A percentile compares a stretch with the other conserved stretches of the same genome.
phyloP scores from a whole-genome alignment of 371 early-diverging fungal species.

The Rhizomucor pusillus region DNA sequence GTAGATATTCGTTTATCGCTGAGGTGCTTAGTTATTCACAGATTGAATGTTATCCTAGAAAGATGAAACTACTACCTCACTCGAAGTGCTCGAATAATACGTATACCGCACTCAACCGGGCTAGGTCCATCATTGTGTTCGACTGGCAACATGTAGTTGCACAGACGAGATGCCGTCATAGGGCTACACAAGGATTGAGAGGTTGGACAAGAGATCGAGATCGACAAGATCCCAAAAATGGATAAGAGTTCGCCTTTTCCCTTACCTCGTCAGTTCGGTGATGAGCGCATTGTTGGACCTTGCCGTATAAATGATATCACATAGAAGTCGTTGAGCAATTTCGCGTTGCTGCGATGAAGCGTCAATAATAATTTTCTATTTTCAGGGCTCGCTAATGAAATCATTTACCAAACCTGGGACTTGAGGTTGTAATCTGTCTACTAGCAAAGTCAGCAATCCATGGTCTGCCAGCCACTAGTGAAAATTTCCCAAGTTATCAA shows the following conservation, averaged over 20 bases:
- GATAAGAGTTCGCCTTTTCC: background rate
- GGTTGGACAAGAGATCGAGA: no score
- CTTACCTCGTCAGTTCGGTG: conserved; percentile 10
- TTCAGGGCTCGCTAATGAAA: no score
- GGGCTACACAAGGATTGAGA: no score
- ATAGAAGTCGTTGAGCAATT: conserved; percentile 17
- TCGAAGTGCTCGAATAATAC: no score
- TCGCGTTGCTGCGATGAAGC: conserved; percentile 8
- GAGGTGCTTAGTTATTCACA: no score
- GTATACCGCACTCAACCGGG: conserved; percentile 2
- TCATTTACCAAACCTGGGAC: conserved; percentile 9
- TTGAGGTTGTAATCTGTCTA: conserved; percentile 15
- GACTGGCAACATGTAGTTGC: background rate
- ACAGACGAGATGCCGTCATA: background rate
- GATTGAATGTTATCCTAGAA: no score
- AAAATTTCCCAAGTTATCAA: no score
- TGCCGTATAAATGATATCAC: conserved; percentile 12
- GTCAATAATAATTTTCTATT: no score
- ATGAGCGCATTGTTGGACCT: conserved; percentile 4
- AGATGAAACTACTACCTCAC: no score
- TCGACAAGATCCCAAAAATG: no score
- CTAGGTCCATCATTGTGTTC: background rate
- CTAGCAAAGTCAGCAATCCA: conserved; percentile 12
- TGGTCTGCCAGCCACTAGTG: conserved; percentile 21
- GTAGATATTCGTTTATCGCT: no score